phyloP scores from a whole-genome alignment of 345 rosid genomes.

The Euphorbia peplus region DNA sequence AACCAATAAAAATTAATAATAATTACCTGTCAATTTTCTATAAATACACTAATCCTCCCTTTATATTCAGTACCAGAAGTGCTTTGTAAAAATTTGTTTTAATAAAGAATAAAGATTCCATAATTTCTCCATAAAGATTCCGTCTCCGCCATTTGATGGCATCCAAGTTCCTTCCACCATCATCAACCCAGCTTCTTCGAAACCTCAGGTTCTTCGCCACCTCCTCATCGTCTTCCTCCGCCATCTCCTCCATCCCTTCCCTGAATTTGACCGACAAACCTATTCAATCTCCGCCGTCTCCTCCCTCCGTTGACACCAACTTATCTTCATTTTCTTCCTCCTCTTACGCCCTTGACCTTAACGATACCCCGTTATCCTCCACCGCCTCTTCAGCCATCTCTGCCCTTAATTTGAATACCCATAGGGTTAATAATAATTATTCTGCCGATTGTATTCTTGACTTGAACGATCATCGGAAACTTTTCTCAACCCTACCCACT shows the following conservation, averaged over 20 bases:
- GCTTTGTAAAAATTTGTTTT: no score
- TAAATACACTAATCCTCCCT: background rate
- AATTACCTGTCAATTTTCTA: background rate
- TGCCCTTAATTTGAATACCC: slow-evolving; percentile 5
- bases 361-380: slow-evolving; percentile 12
- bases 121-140: background rate
- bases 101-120: background rate
- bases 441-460: slow-evolving; percentile 28
- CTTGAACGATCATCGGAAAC: slow-evolving; percentile 48
- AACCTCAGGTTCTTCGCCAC: background rate
- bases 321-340: slow-evolving; percentile 22
- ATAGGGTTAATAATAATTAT: no score
- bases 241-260: background rate
- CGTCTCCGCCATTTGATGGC: background rate
- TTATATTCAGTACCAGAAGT: background rate
- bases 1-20: background rate
- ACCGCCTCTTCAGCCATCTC: slow-evolving; percentile 24
- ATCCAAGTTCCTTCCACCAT: background rate
- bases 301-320: background rate
- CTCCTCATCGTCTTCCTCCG: background rate
- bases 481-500: slow-evolving; percentile 45
- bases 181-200: background rate
- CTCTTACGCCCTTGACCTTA: background rate
- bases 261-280: background rate
- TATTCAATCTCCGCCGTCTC: background rate